phyloP scores from a whole-genome alignment of 1,284 basidiomycete species.

The Boletus smithii region DNA sequence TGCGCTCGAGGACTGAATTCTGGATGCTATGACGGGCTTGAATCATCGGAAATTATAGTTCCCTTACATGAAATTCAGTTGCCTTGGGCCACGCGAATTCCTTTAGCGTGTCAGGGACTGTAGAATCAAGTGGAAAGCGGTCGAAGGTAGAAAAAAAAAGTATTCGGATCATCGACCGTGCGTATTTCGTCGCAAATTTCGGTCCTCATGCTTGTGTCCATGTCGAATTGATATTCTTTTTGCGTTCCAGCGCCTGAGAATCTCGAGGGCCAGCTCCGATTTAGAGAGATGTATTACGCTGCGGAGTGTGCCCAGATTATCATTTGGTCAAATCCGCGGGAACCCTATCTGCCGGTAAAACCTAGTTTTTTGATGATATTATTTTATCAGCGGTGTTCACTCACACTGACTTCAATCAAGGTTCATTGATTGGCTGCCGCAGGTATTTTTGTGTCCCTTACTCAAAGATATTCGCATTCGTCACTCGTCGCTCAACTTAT shows the following conservation, averaged over 20 bases:
- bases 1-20: slow-evolving; percentile 8
- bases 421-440: slow-evolving; percentile 17
- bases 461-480: neutral
- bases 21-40: slow-evolving; percentile 2
- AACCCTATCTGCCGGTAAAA: slow-evolving; percentile 23
- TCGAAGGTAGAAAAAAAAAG: slow-evolving; percentile 4
- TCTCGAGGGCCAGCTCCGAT: slow-evolving; percentile 2
- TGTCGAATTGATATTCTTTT: slow-evolving; percentile 1
- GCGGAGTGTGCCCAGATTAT: slow-evolving; percentile 7
- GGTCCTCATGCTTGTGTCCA: slow-evolving; percentile 1
- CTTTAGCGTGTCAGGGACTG: slow-evolving; percentile 10
- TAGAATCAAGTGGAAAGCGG: slow-evolving; percentile 2
- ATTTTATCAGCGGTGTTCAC: slow-evolving; percentile 13
- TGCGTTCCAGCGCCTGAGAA: slow-evolving; percentile 10
- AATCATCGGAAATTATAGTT: slow-evolving; percentile 25
- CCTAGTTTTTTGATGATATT: slow-evolving; percentile 1
- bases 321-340: slow-evolving; percentile 23
- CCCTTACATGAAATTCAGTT: slow-evolving; percentile 13
- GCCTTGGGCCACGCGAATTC: slow-evolving; percentile 18
- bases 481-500: neutral
- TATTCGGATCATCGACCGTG: slow-evolving; percentile 7
- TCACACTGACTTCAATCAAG: slow-evolving; percentile 7
- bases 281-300: slow-evolving; percentile 10
- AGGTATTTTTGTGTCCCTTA: slow-evolving; percentile 15
- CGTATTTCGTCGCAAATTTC: slow-evolving; percentile 5